phyloP scores from a whole-genome alignment of 768 basidiomycete species.

The Suillus occidentalis region DNA sequence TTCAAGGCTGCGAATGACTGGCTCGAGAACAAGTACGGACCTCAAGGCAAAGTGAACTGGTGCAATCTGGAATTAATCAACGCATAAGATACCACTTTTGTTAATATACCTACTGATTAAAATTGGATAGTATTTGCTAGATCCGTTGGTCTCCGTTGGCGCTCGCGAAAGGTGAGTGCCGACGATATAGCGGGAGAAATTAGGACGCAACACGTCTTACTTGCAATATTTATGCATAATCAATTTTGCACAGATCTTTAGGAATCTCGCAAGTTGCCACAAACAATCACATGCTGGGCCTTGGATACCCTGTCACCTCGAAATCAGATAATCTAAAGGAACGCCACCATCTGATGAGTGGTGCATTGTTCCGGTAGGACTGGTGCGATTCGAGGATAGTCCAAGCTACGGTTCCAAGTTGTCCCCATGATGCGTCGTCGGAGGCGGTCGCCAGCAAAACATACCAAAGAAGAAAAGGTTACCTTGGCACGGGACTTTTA shows the following conservation, averaged over 20 bases:
- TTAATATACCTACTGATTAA: slow-evolving; percentile 20
- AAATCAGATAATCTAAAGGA: neutral
- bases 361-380: neutral
- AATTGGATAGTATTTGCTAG: slow-evolving; percentile 2
- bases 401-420: neutral
- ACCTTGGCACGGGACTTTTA: slow-evolving; percentile 2
- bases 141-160: neutral
- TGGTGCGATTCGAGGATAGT: neutral
- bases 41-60: slow-evolving; percentile 73
- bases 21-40: slow-evolving; percentile 78
- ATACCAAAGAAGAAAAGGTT: neutral
- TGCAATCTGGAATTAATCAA: slow-evolving; percentile 39
- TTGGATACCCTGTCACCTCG: neutral
- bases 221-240: slow-evolving; percentile 1
- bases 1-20: slow-evolving; percentile 87
- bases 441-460: slow-evolving; percentile 8
- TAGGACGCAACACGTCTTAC: neutral
- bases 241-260: neutral
- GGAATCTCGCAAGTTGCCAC: neutral
- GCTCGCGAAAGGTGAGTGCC: neutral
- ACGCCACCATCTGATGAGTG: slow-evolving; percentile 1
- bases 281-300: neutral
- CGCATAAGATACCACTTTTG: slow-evolving; percentile 23
- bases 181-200: neutral
- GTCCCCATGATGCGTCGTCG: slow-evolving; percentile 1